Evolutionary conservation across 495 filamentous ascomycete genomes (phyloP).

Genomic region (Extremus antarcticus): DNA sequence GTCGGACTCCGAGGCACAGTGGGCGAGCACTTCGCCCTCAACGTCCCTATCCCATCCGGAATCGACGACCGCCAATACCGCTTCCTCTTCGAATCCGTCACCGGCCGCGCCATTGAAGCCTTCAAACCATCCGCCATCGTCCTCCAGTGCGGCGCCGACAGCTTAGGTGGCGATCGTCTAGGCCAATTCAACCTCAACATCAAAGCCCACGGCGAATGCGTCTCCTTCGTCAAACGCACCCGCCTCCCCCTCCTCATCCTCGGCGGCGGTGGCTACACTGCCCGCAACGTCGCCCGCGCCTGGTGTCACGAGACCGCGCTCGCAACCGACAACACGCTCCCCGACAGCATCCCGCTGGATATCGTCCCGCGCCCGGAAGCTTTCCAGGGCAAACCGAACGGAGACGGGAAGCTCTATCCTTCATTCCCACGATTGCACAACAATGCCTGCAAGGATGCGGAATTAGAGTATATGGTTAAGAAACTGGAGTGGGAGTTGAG

Average conservation of each 20-base stretch:
- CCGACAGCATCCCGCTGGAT: slow-evolving; percentile 21
- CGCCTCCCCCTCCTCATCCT: slow-evolving; percentile 74
- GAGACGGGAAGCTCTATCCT: slow-evolving; percentile 58
- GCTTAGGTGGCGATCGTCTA: slow-evolving; percentile 81
- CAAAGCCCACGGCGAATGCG: slow-evolving; percentile 81
- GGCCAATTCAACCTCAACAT: slow-evolving; percentile 97
- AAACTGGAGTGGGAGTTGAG: slow-evolving; percentile 71
- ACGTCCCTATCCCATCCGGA: slow-evolving; percentile 61
- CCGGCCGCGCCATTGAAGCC: slow-evolving; percentile 59
- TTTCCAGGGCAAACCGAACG: slow-evolving; percentile 28
- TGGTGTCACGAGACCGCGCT: slow-evolving; percentile 96
- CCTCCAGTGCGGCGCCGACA: slow-evolving; percentile 93
- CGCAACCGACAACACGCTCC: slow-evolving; percentile 32
- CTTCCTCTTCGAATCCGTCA: slow-evolving; percentile 69
- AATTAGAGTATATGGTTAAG: slow-evolving; percentile 52
- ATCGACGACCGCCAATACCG: slow-evolving; percentile 90
- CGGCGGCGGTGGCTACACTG: slow-evolving; percentile 95
- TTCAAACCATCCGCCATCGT: slow-evolving; percentile 84
- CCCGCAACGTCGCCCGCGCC: slow-evolving; percentile 86
- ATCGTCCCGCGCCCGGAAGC: slow-evolving; percentile 29
- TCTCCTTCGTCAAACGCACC: slow-evolving; percentile 71
- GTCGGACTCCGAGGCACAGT: slow-evolving; percentile 52
- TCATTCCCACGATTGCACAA: slow-evolving; percentile 61
- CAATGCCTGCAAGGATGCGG: slow-evolving; percentile 66
- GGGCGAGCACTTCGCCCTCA: slow-evolving; percentile 54